These are phyloP conservation scores for Allomyces arbusculus DNA, from an alignment of 192 early-diverging fungal genomes.

Conservation along the genomic window DNA sequence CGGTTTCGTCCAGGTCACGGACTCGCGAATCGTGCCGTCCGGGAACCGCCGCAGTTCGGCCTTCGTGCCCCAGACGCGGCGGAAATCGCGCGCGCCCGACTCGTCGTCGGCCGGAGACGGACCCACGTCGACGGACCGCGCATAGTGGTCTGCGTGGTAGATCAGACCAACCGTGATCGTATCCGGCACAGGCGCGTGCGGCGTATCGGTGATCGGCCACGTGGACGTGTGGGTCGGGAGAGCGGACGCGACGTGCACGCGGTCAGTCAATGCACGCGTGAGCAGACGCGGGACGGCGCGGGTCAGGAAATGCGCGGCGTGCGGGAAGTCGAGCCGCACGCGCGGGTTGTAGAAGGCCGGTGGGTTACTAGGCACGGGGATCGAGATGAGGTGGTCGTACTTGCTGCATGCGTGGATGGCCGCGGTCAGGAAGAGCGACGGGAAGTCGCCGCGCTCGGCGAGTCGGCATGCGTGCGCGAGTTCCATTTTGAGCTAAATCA, in stretches of 20 bases:
- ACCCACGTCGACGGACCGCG: constrained; percentile 66
- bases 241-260: constrained; percentile 19
- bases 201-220: constrained; percentile 18
- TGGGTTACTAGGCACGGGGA: neutral
- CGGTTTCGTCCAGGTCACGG: constrained; percentile 52
- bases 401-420: neutral
- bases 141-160: constrained; percentile 39
- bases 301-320: neutral
- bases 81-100: constrained; percentile 42
- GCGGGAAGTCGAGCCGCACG: neutral
- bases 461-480: neutral
- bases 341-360: neutral
- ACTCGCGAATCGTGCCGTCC: constrained; percentile 75
- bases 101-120: constrained; percentile 54
- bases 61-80: constrained; percentile 66
- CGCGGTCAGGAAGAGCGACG: neutral
- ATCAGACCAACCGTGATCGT: constrained; percentile 45
- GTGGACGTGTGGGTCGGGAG: constrained; percentile 11
- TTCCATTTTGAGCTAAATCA: neutral
- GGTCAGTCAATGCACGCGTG: constrained; percentile 23
- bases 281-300: constrained; percentile 20
- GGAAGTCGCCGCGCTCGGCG: neutral
- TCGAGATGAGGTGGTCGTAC: neutral
- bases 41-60: constrained; percentile 84
- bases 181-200: neutral